Evolutionary conservation across 2,329 filamentous ascomycete genomes (phyloP).

Genomic region (Bimuria novae-zelandiae): DNA sequence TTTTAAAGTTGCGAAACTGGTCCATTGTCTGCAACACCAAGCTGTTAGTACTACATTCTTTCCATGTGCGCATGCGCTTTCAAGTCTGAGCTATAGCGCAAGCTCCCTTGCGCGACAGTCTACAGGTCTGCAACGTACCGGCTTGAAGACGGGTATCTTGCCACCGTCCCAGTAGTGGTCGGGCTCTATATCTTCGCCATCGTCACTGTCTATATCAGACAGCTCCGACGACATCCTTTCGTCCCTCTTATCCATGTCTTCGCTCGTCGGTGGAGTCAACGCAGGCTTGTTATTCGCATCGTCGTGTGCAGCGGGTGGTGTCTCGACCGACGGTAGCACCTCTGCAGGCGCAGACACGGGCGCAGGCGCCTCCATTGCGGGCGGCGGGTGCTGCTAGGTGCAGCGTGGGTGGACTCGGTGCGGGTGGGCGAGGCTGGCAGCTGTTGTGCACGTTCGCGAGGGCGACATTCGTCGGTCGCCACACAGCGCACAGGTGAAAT

Average conservation of each 20-base stretch:
- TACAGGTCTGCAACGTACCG: slow-evolving; percentile 57
- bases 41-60: slow-evolving; percentile 23
- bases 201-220: slow-evolving; percentile 54
- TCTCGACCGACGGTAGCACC: slow-evolving; percentile 42
- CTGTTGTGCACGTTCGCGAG: slow-evolving; percentile 30
- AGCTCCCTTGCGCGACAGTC: slow-evolving; percentile 6
- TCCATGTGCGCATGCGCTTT: background rate
- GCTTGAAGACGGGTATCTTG: slow-evolving; percentile 90
- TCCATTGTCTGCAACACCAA: slow-evolving; percentile 69
- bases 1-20: slow-evolving; percentile 92
- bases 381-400: background rate
- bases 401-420: slow-evolving; percentile 23
- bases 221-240: slow-evolving; percentile 53
- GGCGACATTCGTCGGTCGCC: slow-evolving; percentile 34
- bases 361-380: slow-evolving; percentile 34
- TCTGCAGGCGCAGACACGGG: slow-evolving; percentile 14
- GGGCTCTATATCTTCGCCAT: slow-evolving; percentile 73
- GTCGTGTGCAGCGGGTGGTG: slow-evolving; percentile 23
- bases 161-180: slow-evolving; percentile 85
- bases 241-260: slow-evolving; percentile 54
- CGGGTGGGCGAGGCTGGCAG: slow-evolving; percentile 29
- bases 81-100: slow-evolving; percentile 9
- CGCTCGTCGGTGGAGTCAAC: slow-evolving; percentile 57
- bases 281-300: slow-evolving; percentile 44
- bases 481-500: slow-evolving; percentile 24